Evolutionary conservation across 1,139 yeast species (phyloP).

Genomic region (Candida anutae): DNA sequence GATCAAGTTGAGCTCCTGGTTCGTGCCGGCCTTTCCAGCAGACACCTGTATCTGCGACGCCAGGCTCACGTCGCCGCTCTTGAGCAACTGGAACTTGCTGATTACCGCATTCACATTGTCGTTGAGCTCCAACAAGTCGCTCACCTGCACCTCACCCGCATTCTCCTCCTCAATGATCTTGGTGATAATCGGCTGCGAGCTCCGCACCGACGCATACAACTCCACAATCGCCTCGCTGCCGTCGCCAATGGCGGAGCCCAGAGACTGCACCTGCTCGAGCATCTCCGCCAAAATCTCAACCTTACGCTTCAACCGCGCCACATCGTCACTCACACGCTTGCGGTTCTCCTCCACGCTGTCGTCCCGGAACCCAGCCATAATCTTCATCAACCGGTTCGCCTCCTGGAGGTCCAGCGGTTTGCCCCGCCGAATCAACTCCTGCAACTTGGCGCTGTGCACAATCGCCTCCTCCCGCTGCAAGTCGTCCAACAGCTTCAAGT

Average conservation of each 20-base stretch:
- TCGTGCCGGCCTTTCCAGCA: conserved; percentile 21
- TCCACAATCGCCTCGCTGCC: conserved; percentile 71
- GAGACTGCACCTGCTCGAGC: conserved; percentile 52
- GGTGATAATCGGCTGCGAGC: conserved; percentile 81
- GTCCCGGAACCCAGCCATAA: conserved; percentile 96
- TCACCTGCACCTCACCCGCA: conserved; percentile 57
- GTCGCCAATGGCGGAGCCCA: conserved; percentile 40
- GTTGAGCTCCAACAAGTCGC: conserved; percentile 59
- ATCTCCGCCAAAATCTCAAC: conserved; percentile 88
- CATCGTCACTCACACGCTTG: conserved; percentile 76
- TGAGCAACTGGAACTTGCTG: conserved; percentile 58
- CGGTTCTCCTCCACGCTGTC: conserved; percentile 63
- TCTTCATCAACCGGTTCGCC: conserved; percentile 93
- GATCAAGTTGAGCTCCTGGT: conserved; percentile 51
- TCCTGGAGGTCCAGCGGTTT: conserved; percentile 93
- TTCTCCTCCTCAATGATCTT: conserved; percentile 75
- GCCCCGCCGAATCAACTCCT: conserved; percentile 91
- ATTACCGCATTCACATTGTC: conserved; percentile 70
- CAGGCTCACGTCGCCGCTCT: conserved; percentile 52
- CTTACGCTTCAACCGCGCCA: conserved; percentile 78
- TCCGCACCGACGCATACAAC: conserved; percentile 69
- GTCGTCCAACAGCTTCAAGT: conserved; percentile 81
- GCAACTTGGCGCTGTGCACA: conserved; percentile 91
- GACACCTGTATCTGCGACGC: conserved; percentile 50
- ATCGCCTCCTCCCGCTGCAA: conserved; percentile 86